Base-by-base conservation (phyloP, 345 rosid genomes). In the Psidium guajava region DNA sequence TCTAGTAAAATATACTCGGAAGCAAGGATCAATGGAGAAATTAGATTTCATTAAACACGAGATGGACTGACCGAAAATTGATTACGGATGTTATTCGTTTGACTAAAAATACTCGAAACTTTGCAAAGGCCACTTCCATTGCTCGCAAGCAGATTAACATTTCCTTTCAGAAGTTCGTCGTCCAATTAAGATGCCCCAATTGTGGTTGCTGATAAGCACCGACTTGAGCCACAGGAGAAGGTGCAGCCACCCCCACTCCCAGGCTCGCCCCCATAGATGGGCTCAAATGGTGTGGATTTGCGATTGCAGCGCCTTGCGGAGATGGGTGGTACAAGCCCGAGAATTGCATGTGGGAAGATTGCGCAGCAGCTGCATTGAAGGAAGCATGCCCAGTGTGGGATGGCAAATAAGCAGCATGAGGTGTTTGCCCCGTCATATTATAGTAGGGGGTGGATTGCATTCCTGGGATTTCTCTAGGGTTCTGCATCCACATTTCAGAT, bases 151-250 rank as follows among this genome's bases (percentile, higher is more conserved):
- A 89, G 93, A 83, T 83, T 84, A 58, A 75, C 58, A 77, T 83
- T 82, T 83, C 47, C 81, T 84, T 92, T 94, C 92, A 95, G 93
- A 95, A 97, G 91, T 92, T 97, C 77, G 96, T 69, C 59, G 98
- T 90, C 99, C 99, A 97, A 85, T 93, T 97, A 89, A 92, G 94
- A 90, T 95, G 98, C 85, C 99, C 95, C 91, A 94, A 87, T 86
- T 92, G 99, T 55, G 98, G 94, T 90, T 93, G 98, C 94, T 94
- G 98, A 86, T 97, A 95, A 24, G 95, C 89, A 88, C 98, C 99
- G 20, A 92, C 94, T 91, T 95, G 98, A 28, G 94, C 92, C 59
- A 90, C 95, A 16, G 98, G 93, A 13, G 96, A 87, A 27, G 93
- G 89, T 20, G 95, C 95, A 27, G 92, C 94, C 83, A 93, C 93